phyloP scores from a whole-genome alignment of 331 rosid genomes.

The Telfairia occidentalis region DNA sequence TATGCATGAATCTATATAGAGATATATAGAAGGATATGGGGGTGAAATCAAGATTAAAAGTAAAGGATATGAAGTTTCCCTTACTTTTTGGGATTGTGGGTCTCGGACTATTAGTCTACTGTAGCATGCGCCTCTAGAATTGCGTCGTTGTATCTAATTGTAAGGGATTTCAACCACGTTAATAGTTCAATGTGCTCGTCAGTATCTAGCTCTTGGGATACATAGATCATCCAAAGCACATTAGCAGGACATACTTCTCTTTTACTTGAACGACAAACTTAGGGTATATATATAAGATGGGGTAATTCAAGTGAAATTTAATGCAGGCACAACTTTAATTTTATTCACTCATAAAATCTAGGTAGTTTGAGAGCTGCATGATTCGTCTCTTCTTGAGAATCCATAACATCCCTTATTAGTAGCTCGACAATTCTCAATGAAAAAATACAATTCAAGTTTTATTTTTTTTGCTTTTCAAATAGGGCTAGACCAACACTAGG shows the following conservation, averaged over 20 bases:
- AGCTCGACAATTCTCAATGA: too few species aligned
- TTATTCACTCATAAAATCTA: neutral
- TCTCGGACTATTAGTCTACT: neutral
- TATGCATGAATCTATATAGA: too few species aligned
- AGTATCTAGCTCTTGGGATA: neutral
- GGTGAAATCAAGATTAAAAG: neutral
- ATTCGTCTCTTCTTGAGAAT: too few species aligned
- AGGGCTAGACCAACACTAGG: neutral
- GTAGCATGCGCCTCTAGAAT: neutral
- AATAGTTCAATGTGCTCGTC: neutral
- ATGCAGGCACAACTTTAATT: neutral
- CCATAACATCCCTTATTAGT: too few species aligned
- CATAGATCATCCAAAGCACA: neutral
- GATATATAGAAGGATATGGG: neutral
- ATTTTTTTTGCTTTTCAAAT: neutral
- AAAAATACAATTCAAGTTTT: too few species aligned
- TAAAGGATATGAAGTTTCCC: neutral
- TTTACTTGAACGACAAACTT: neutral
- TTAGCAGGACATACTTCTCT: neutral
- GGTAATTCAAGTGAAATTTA: neutral
- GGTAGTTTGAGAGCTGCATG: too few species aligned
- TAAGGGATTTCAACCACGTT: neutral
- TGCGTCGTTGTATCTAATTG: neutral
- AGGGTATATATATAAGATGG: too few species aligned
- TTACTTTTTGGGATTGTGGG: neutral